Base-by-base conservation (phyloP, 345 rosid species). In the Eutrema heterophyllum region DNA sequence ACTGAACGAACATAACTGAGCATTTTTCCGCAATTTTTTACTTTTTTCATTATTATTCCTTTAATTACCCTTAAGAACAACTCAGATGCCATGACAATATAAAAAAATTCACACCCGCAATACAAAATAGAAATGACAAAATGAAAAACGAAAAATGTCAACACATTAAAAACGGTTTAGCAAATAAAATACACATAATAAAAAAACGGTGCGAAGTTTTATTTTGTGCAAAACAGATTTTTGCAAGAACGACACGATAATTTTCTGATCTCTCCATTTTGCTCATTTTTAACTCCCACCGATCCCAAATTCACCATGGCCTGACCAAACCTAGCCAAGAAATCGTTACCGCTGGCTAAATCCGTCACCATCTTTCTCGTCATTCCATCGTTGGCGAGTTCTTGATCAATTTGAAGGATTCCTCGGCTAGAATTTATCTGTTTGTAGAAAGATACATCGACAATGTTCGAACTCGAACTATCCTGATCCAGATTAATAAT, bases 251-350 rank as follows among this genome's bases (percentile, higher is more conserved):
- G 63, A 49, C 96, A 90, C 4, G 81, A 21, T 21, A 21, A 74
- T 64, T 15, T 71, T 79, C 91, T 84, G 4, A 90, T 81, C 84
- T 88, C 86, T 16, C 84, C 83, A 10, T 53, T 43, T 3, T 38
- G 3, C 10, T 39, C 74, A 4, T 45, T 45, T 48, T 67, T 78
- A 38, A 78, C 72, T 5, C 54, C 64, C 6, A 84, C 63, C 0
- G 53, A 38, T 52, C 97, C 92, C 78, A 87, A 30, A 18, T 80
- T 88, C 44, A 83, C 80, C 96, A 85, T 83, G 29, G 91, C 90
- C 21, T 21, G 43, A 30, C 84, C 90, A 73, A 90, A 88, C 59
- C 15, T 51, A 27, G 21, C 24, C 18, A 58, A 7, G 72, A 90
- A 88, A 44, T 82, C 71, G 24, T 21, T 4, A 41, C 83, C 36